Conservation (phyloP, 2,329 filamentous ascomycete species). For the Fusarium xyrophilum region DNA sequence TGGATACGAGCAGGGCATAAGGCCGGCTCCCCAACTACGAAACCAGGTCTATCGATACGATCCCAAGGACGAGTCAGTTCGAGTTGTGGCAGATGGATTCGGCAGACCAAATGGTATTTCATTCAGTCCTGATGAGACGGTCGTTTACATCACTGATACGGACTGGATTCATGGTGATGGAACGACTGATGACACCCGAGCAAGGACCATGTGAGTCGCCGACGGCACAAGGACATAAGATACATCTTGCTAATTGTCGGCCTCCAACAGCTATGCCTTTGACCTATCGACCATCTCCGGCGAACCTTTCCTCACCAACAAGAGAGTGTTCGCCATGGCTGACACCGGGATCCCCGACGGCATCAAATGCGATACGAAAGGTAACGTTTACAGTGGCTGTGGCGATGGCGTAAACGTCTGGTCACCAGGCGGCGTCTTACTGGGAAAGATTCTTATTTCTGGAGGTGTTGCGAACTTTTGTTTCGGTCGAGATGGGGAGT, state of each 20-base stretch:
- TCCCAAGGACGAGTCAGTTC: conserved; percentile 47
- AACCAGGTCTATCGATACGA: conserved; percentile 58
- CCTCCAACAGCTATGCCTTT: conserved; percentile 45
- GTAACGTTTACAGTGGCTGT: conserved; percentile 58
- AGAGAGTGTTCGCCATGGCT: conserved; percentile 58
- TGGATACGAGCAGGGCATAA: conserved; percentile 56
- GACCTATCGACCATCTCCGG: conserved; percentile 40
- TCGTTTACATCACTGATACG: conserved; percentile 56
- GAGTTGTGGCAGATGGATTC: conserved; percentile 57
- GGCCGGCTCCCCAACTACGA: conserved; percentile 52
- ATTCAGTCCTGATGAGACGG: conserved; percentile 55
- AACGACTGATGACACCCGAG: conserved; percentile 37
- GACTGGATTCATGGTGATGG: conserved; percentile 47
- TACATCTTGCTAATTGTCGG: neutral
- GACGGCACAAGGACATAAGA: rapidly evolving
- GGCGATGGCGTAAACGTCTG: conserved; percentile 59
- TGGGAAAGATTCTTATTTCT: conserved; percentile 53
- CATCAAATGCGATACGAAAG: conserved; percentile 55
- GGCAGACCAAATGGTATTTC: conserved; percentile 55
- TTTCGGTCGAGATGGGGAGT: conserved; percentile 52
- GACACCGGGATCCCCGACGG: conserved; percentile 55
- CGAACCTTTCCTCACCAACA: conserved; percentile 54
- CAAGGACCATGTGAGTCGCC: conserved; percentile 40
- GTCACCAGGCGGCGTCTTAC: conserved; percentile 53
- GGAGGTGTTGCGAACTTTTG: conserved; percentile 57